Base-by-base conservation (phyloP, 2,329 filamentous ascomycete species). In the Claviceps quebecensis region DNA sequence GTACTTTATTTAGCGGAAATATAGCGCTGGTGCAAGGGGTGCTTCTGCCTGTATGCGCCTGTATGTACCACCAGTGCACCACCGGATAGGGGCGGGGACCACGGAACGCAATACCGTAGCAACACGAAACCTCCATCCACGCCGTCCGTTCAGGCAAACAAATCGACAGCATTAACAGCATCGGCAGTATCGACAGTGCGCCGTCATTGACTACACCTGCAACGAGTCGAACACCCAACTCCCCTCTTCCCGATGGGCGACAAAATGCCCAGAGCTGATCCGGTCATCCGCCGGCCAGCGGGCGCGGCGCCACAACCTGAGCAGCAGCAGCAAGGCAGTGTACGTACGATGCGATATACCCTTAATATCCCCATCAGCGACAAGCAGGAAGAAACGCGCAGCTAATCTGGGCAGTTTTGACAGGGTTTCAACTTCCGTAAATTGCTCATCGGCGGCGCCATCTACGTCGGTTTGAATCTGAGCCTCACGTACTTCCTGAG, bases 391-490 rank as follows among this genome's bases (percentile, higher is more conserved):
- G 39, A n/a, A 17, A 22, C 39, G 19, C 26, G 5, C 45, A 17
- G 14, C 45, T 50, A 39, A 49, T 37, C 38, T 11, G 7, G 17
- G 7, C 13, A 22, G 13, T 29, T 8, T 19, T 17, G 16, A n/a
- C 39, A 68, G 65, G 63, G 62, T 34, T 60, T 76, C 52, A 63
- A 53, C 56, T 62, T 73, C 50, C 68, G 61, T 54, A 76, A 74
- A 56, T 65, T 80, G 36, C 59, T 74, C 39, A 66, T 80, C 53
- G 76, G 77, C 48, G 69, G 73, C 34, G 69, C 72, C 53, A 68
- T 80, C 60, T 83, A 78, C 64, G 70, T 81, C 56, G 78, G 72
- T 50, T 70, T 82, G 65, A 81, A 84, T 61, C 66, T 77, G 52
- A 60, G 75, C 52, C 71, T 82, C 68, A 74, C 72, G 61, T 73